A percentile compares a stretch with the other conserved stretches of the same genome.
Evolutionary conservation across 139 green algal genomes (phyloP).

Genomic region (Closterium sp.): DNA sequence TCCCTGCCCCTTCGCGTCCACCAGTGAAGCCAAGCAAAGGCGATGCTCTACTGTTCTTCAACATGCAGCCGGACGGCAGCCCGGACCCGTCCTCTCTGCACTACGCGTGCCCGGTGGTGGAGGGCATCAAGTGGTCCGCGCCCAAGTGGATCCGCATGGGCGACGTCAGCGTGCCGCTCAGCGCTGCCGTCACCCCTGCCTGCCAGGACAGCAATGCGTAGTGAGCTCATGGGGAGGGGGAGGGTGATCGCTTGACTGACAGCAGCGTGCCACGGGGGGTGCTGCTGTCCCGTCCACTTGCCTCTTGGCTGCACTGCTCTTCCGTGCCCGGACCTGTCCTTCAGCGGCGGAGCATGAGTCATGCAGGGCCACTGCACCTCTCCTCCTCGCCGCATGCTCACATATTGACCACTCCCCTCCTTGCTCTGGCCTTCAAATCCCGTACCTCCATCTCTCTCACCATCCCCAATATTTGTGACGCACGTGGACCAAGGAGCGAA

Average conservation of each 20-base stretch:
- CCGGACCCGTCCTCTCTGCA: conserved; percentile 52
- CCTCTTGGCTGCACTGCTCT: not conserved
- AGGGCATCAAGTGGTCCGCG: conserved; percentile 75
- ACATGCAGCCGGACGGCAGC: conserved; percentile 30
- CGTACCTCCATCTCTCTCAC: too few species aligned
- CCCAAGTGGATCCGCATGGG: conserved; percentile 84
- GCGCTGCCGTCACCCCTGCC: conserved; percentile 40
- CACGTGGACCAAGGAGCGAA: too few species aligned
- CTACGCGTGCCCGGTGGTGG: conserved; percentile 70
- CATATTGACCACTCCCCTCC: too few species aligned
- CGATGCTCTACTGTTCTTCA: conserved; percentile 59
- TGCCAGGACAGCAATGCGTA: conserved; percentile 51
- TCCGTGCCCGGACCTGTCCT: not conserved
- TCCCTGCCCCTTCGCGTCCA: not conserved
- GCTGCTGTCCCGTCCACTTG: not conserved
- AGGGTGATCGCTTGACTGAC: too few species aligned
- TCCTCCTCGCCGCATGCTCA: not conserved
- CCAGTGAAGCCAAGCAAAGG: conserved; percentile 57
- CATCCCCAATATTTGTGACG: too few species aligned
- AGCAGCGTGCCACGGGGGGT: not conserved
- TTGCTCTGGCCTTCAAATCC: too few species aligned
- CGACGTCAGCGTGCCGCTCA: conserved; percentile 36
- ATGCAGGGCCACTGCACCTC: not conserved
- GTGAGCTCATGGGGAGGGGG: too few species aligned
- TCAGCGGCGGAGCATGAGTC: too few species aligned